Evolutionary conservation across 2,329 filamentous ascomycete genomes (phyloP).

Genomic region (Chaetomium strumarium): DNA sequence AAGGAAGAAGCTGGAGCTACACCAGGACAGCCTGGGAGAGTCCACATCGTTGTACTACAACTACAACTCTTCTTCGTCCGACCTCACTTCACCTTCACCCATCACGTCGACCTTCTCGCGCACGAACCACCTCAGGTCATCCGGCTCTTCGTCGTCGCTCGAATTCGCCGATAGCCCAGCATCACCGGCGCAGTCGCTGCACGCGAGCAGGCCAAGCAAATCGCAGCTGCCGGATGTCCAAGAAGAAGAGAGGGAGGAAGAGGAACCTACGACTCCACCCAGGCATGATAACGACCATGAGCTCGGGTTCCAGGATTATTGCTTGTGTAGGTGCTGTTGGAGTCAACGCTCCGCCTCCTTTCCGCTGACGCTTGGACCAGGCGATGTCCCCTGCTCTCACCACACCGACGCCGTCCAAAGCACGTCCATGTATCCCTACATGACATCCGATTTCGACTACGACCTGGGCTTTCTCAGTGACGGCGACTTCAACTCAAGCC

Average conservation of each 20-base stretch:
- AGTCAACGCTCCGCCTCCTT: constrained; percentile 1
- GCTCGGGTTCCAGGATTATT: constrained; percentile 58
- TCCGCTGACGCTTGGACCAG: constrained; percentile 33
- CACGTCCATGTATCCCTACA: constrained; percentile 34
- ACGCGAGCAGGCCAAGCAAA: constrained; percentile 44
- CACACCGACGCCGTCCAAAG: constrained; percentile 39
- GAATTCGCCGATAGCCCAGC: constrained; percentile 56
- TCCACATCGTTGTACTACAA: constrained; percentile 38
- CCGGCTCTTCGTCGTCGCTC: constrained; percentile 73
- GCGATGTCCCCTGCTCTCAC: constrained; percentile 57
- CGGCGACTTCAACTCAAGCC: constrained; percentile 46
- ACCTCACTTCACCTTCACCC: constrained; percentile 64
- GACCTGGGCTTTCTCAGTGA: constrained; percentile 63
- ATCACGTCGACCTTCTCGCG: constrained; percentile 65
- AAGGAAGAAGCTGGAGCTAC: constrained; percentile 38
- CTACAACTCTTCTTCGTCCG: constrained; percentile 53
- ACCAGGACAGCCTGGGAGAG: constrained; percentile 29
- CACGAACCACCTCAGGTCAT: constrained; percentile 48
- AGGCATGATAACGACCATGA: constrained; percentile 38
- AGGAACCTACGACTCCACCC: constrained; percentile 44
- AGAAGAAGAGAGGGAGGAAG: constrained; percentile 72
- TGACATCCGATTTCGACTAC: constrained; percentile 50
- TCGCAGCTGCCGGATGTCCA: constrained; percentile 72
- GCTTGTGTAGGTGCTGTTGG: constrained; percentile 60
- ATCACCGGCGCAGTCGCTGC: constrained; percentile 45